phyloP scores from a whole-genome alignment of 345 rosid genomes.

The Brassica nigra region DNA sequence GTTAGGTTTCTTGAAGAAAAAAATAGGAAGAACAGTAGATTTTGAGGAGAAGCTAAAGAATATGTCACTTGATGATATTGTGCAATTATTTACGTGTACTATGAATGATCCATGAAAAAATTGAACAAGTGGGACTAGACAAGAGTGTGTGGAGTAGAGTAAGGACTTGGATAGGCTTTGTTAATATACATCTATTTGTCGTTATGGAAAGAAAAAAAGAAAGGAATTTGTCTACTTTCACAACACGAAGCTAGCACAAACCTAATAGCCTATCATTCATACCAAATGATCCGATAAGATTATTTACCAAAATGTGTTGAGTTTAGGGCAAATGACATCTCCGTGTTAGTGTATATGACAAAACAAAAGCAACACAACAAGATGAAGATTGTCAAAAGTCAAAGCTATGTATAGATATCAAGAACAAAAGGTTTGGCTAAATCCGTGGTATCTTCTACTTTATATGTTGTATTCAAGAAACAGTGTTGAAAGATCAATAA shows the following conservation, averaged over 20 bases:
- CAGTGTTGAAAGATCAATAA: slow-evolving; percentile 26
- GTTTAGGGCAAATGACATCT: slow-evolving; percentile 15
- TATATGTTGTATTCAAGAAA: slow-evolving; percentile 14
- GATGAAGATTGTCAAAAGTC: slow-evolving; percentile 27
- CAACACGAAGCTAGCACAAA: background rate
- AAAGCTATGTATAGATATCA: slow-evolving; percentile 3
- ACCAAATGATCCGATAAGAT: slow-evolving; percentile 36
- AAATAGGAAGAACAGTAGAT: background rate
- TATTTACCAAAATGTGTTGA: slow-evolving; percentile 18
- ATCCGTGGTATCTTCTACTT: slow-evolving; percentile 25
- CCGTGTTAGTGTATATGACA: slow-evolving; percentile 2
- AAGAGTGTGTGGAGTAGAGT: slow-evolving; percentile 22
- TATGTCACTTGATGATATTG: background rate
- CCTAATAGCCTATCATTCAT: slow-evolving; percentile 6
- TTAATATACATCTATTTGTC: slow-evolving; percentile 45
- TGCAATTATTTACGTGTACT: background rate
- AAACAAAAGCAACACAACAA: slow-evolving; percentile 37
- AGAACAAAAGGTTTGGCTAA: slow-evolving; percentile 27
- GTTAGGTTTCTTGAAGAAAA: background rate
- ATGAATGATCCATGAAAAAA: background rate
- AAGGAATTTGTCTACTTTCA: slow-evolving; percentile 45
- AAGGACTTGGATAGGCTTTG: slow-evolving; percentile 26
- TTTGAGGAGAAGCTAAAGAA: background rate
- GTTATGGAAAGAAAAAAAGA: slow-evolving; percentile 4
- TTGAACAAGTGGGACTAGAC: slow-evolving; percentile 18